These are phyloP conservation scores for Mycosarcoma maydis DNA, from an alignment of 1,284 basidiomycete genomes.

Conservation along the genomic window DNA sequence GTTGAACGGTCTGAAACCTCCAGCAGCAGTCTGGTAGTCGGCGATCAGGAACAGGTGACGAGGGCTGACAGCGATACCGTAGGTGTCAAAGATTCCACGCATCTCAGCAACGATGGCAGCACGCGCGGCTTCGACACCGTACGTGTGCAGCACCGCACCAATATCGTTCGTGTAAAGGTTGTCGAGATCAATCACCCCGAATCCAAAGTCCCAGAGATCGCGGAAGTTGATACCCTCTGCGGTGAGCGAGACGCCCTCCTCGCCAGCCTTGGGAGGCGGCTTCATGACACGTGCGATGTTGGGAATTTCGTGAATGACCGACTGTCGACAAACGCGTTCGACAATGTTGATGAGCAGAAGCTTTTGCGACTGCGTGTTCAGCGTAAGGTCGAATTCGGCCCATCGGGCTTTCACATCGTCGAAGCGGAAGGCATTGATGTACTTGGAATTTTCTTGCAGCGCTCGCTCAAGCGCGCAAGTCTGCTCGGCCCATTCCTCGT, in stretches of 20 bases:
- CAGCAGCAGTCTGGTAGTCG: conserved; percentile 97
- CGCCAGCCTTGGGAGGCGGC: conserved; percentile 57
- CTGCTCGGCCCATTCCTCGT: conserved; percentile 63
- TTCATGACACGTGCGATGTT: conserved; percentile 59
- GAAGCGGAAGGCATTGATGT: conserved; percentile 78
- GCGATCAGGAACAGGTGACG: conserved; percentile 97
- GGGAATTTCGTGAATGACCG: conserved; percentile 65
- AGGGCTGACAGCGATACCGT: conserved; percentile 94
- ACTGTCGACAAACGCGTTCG: conserved; percentile 61
- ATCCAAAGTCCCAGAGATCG: conserved; percentile 88
- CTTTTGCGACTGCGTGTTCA: conserved; percentile 60
- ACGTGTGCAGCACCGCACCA: conserved; percentile 87
- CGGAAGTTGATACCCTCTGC: conserved; percentile 75
- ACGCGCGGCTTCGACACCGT: conserved; percentile 72
- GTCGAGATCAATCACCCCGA: conserved; percentile 82
- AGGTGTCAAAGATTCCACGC: conserved; percentile 87
- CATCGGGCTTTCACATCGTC: conserved; percentile 71
- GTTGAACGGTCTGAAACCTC: conserved; percentile 97
- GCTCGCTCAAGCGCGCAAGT: conserved; percentile 68
- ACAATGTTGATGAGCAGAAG: conserved; percentile 66
- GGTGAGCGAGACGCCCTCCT: conserved; percentile 50
- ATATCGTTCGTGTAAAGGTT: conserved; percentile 94
- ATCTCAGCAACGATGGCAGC: conserved; percentile 76
- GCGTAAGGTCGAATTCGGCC: conserved; percentile 63
- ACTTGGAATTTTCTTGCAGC: conserved; percentile 71